Base-by-base conservation (phyloP, 257 asterid species). In the Echites panduratus region DNA sequence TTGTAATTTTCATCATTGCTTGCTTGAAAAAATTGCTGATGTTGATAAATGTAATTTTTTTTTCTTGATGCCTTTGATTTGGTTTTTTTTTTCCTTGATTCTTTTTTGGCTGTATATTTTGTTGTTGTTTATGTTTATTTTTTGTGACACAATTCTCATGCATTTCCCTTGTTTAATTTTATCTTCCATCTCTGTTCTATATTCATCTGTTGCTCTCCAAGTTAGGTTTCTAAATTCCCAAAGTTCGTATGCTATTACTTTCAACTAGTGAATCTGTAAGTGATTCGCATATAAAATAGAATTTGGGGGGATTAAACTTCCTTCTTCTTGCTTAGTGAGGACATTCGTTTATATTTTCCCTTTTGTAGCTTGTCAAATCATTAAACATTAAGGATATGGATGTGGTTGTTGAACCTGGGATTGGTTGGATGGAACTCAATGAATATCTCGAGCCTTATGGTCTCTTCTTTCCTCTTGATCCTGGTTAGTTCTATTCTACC, bases 401-500 rank as follows among this genome's bases (percentile, higher is more conserved):
- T 82, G 97, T 95, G 66, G 93, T 95, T 70, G 99, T 95, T 82
- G 99, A 95, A 81, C 96, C 99, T 80, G 99, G 99, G 77, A 87
- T 90, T 80, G 99, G 97, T 70, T 95, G 98, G 99, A 89, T 90
- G 88, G 99, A 91, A 84, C 98, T 95, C 68, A 95, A 95, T 77
- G 98, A 91, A 38, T 90, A 85, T 82, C 85, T 94, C 59, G 97
- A 94, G 85, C 95, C 98, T 38, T 90, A 86, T 83, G 99, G 97
- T 65, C 90, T 95, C 78, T 91, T 95, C 83, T 95, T 95, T 73
- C 99, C 99, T 77, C 87, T 95, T 75, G 99, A 95, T 86, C 99
- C 99, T 68, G 98, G 99, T 85, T 57, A 80, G 89, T 70, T 66
- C 43, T 57, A 5, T 27, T 57, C 29, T 75, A 57, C 77, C 71